Evolutionary conservation across 2,329 filamentous ascomycete genomes (phyloP).

Genomic region (Cladobotryum mycophilum): DNA sequence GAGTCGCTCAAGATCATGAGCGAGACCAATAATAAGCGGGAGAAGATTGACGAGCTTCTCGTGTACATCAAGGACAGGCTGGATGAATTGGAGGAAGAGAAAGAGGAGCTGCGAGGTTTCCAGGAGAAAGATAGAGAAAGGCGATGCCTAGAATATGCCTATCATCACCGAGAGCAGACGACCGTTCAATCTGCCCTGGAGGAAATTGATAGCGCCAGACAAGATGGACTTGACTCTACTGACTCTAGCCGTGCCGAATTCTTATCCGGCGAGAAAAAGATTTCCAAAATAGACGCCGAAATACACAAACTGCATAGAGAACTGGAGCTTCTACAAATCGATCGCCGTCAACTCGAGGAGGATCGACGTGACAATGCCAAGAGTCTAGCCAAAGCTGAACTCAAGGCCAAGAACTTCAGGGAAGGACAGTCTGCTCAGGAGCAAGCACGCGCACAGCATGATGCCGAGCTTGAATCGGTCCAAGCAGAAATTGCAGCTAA

Average conservation of each 20-base stretch:
- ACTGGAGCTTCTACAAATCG: conserved; percentile 76
- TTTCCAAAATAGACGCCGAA: conserved; percentile 69
- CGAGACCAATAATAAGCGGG: conserved; percentile 89
- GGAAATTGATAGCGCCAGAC: conserved; percentile 72
- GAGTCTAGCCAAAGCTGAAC: conserved; percentile 74
- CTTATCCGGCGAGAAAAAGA: conserved; percentile 69
- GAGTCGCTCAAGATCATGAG: conserved; percentile 96
- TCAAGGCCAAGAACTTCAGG: conserved; percentile 74
- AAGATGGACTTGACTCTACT: conserved; percentile 76
- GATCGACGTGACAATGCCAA: conserved; percentile 80
- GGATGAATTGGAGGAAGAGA: conserved; percentile 88
- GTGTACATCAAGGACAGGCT: conserved; percentile 88
- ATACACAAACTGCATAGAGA: conserved; percentile 76
- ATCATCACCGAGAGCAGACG: conserved; percentile 83
- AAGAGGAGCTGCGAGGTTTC: conserved; percentile 87
- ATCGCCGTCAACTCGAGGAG: conserved; percentile 81
- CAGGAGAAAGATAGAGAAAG: conserved; percentile 93
- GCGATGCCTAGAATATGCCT: conserved; percentile 87
- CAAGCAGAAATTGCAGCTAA: conserved; percentile 68
- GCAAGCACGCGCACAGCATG: conserved; percentile 63
- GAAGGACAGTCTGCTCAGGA: conserved; percentile 77
- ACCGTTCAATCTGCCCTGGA: conserved; percentile 72
- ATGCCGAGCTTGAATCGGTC: conserved; percentile 65
- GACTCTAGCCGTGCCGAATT: conserved; percentile 75
- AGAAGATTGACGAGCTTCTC: conserved; percentile 89